These are phyloP conservation scores for Rhododendron kiyosumense DNA, from an alignment of 148 eudicot genomes.

Conservation along the genomic window DNA sequence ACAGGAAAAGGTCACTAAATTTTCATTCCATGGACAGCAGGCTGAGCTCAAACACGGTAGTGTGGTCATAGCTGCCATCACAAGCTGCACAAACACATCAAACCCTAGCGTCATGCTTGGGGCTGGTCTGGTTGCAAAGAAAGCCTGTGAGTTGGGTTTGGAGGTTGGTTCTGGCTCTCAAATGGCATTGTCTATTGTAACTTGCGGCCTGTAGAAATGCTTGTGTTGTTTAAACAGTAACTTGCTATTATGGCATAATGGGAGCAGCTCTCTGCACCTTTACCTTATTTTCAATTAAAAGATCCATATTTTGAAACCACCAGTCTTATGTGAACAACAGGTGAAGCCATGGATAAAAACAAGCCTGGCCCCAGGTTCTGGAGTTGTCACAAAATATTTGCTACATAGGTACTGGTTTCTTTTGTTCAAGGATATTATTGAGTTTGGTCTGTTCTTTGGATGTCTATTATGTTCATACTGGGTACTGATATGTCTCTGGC, in stretches of 20 bases:
- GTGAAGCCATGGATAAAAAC: conserved; percentile 95
- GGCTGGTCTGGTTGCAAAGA: conserved; percentile 93
- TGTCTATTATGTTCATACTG: background rate
- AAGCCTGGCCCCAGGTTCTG: conserved; percentile 95
- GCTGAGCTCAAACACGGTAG: conserved; percentile 91
- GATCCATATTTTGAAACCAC: background rate
- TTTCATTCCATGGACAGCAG: conserved; percentile 72
- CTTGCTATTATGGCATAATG: background rate
- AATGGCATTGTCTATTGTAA: background rate
- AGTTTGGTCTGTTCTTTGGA: background rate
- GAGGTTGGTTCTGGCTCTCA: conserved; percentile 48
- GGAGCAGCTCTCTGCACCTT: background rate
- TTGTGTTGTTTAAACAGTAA: background rate
- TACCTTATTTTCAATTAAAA: background rate
- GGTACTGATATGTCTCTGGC: conserved; percentile 10
- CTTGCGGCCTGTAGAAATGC: background rate
- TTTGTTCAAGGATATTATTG: background rate
- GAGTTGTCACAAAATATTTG: conserved; percentile 83
- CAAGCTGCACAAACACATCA: conserved; percentile 95
- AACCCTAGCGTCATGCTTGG: conserved; percentile 99
- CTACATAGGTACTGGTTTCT: conserved; percentile 47
- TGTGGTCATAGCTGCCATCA: conserved; percentile 90
- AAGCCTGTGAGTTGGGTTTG: conserved; percentile 88
- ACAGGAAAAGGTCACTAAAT: conserved; percentile 72
- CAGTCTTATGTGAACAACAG: conserved; percentile 27